These are phyloP conservation scores for Nakazawaea ernobii DNA, from an alignment of 805 yeast genomes.

Conservation along the genomic window DNA sequence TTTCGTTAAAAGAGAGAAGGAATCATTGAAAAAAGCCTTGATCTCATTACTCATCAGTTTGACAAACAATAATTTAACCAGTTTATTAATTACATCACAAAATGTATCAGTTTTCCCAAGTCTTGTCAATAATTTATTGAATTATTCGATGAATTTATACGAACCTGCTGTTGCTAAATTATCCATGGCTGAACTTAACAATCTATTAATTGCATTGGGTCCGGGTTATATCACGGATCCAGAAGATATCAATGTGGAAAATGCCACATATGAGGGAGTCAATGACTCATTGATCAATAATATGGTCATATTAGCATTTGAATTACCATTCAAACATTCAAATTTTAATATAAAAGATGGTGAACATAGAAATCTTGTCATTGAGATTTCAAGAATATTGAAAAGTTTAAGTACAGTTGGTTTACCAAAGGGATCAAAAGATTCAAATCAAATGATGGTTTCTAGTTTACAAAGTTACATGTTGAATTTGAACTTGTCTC, in stretches of 20 bases:
- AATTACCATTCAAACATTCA: constrained; percentile 69
- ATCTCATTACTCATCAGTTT: constrained; percentile 65
- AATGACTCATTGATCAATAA: constrained; percentile 66
- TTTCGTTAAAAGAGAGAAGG: constrained; percentile 47
- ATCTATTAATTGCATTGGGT: constrained; percentile 60
- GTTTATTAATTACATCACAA: constrained; percentile 65
- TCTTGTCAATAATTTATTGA: constrained; percentile 58
- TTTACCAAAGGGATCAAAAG: constrained; percentile 4
- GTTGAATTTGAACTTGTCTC: constrained; percentile 55
- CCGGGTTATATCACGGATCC: constrained; percentile 61
- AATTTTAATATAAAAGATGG: constrained; percentile 72
- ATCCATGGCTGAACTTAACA: constrained; percentile 62
- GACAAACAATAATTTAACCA: constrained; percentile 71
- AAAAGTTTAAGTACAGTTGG: constrained; percentile 47
- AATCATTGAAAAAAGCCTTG: constrained; percentile 62
- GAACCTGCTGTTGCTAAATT: constrained; percentile 65
- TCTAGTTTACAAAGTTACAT: constrained; percentile 28
- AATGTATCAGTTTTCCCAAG: constrained; percentile 57
- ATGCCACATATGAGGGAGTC: constrained; percentile 54
- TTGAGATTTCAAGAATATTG: constrained; percentile 68
- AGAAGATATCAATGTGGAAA: constrained; percentile 46
- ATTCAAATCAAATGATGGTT: constrained; percentile 24
- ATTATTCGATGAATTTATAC: constrained; percentile 53
- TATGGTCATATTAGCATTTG: constrained; percentile 63
- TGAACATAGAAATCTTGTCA: constrained; percentile 64